Evolutionary conservation across 345 rosid genomes (phyloP).

Genomic region (Salix dunnii): DNA sequence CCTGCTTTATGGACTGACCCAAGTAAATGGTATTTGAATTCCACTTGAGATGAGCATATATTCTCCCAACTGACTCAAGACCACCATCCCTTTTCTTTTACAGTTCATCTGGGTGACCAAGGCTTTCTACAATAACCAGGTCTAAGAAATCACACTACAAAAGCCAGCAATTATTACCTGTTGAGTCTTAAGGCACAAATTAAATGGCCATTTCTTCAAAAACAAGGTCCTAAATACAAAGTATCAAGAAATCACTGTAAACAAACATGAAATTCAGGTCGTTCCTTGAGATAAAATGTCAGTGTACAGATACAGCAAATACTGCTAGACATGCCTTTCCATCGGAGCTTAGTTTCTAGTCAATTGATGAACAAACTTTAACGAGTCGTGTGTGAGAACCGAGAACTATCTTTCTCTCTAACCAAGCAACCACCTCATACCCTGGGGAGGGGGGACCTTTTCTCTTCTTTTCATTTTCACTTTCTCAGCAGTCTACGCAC

Average conservation of each 20-base stretch:
- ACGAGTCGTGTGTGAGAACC: background rate
- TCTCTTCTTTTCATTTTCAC: slow-evolving; percentile 1
- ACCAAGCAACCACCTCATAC: background rate
- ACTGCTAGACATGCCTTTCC: background rate
- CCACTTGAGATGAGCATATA: background rate
- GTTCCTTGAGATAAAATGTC: background rate
- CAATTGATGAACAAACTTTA: background rate
- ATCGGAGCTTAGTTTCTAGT: background rate
- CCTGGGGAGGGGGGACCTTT: background rate
- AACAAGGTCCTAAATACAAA: too few species aligned
- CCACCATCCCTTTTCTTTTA: background rate
- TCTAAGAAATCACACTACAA: background rate
- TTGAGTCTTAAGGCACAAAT: background rate
- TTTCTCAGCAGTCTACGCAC: background rate
- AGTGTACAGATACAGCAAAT: background rate
- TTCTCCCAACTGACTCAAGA: background rate
- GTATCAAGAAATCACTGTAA: background rate
- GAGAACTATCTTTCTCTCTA: background rate
- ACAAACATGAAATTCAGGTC: too few species aligned
- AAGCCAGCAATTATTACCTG: background rate
- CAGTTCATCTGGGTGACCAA: background rate
- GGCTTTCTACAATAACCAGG: background rate
- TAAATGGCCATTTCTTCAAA: background rate
- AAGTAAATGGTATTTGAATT: background rate
- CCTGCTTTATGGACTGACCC: background rate